Evolutionary conservation across 2,329 filamentous ascomycete genomes (phyloP).

Genomic region (Botrytis cinerea): DNA sequence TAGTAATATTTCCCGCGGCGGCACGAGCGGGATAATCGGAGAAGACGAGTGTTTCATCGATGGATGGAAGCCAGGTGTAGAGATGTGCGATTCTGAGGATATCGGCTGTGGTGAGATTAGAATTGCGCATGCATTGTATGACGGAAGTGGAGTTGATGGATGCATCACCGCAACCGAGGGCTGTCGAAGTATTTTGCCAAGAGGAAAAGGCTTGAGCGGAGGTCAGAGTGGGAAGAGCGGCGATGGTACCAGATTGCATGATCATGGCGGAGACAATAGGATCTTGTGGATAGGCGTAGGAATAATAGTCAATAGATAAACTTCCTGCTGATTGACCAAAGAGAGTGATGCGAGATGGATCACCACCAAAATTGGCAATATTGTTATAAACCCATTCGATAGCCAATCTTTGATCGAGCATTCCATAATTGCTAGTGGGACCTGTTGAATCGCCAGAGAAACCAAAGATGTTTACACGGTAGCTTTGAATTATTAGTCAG

Average conservation of each 20-base stretch:
- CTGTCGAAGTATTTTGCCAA: constrained; percentile 35
- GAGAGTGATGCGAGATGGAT: constrained; percentile 44
- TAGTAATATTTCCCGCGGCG: constrained; percentile 25
- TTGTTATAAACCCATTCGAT: constrained; percentile 61
- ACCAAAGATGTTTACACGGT: constrained; percentile 65
- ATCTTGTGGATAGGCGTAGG: constrained; percentile 21
- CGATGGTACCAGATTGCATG: constrained; percentile 33
- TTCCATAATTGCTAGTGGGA: constrained; percentile 50
- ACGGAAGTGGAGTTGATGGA: constrained; percentile 28
- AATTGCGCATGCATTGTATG: constrained; percentile 38
- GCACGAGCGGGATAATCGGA: constrained; percentile 23
- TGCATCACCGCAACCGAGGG: constrained; percentile 38
- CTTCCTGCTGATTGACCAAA: constrained; percentile 47
- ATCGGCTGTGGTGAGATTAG: constrained; percentile 29
- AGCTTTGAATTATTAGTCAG: constrained; percentile 44
- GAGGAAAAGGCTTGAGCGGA: constrained; percentile 25
- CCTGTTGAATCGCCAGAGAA: constrained; percentile 56
- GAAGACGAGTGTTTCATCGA: constrained; percentile 39
- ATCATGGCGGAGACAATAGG: constrained; percentile 35
- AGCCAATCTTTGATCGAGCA: constrained; percentile 60
- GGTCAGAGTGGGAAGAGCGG: constrained; percentile 33
- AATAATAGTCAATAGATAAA: constrained; percentile 30
- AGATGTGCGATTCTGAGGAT: constrained; percentile 27
- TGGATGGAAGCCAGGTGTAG: constrained; percentile 35
- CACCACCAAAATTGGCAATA: constrained; percentile 49